These are phyloP conservation scores for Hypoxylon lienhwacheense DNA, from an alignment of 495 filamentous ascomycete genomes.

Conservation along the genomic window DNA sequence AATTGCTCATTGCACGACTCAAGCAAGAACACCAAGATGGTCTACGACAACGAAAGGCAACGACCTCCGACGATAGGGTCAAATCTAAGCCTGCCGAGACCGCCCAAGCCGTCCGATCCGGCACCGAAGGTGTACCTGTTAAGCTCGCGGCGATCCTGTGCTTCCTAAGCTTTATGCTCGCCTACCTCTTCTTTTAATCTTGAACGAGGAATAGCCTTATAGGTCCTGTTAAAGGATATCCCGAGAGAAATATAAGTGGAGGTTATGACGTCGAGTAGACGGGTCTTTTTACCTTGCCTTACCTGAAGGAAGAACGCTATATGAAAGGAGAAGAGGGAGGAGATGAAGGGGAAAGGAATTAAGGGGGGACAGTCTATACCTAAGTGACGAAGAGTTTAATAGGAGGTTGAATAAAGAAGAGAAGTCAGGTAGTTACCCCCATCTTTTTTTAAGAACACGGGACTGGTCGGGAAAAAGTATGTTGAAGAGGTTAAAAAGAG, in stretches of 20 bases:
- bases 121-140: conserved; percentile 78
- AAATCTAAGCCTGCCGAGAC: conserved; percentile 51
- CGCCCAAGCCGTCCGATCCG: conserved; percentile 57
- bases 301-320: background rate
- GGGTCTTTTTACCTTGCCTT: conserved; percentile 7
- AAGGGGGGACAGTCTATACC: too few species aligned
- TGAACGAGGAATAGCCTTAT: conserved; percentile 1
- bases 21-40: conserved; percentile 71
- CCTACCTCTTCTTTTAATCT: conserved; percentile 86
- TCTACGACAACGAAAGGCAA: conserved; percentile 69
- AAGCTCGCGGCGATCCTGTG: conserved; percentile 82
- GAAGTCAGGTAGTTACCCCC: background rate
- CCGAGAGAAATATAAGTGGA: background rate
- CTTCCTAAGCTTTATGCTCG: conserved; percentile 86
- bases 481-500: too few species aligned
- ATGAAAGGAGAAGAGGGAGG: background rate
- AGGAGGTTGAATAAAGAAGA: background rate
- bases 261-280: conserved; percentile 2
- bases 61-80: conserved; percentile 41
- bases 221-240: background rate
- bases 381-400: conserved; percentile 16
- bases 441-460: conserved; percentile 1
- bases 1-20: conserved; percentile 70
- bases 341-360: too few species aligned
- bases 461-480: conserved; percentile 2